phyloP scores from a whole-genome alignment of 257 asterid species.

The Solanum pimpinellifolium region DNA sequence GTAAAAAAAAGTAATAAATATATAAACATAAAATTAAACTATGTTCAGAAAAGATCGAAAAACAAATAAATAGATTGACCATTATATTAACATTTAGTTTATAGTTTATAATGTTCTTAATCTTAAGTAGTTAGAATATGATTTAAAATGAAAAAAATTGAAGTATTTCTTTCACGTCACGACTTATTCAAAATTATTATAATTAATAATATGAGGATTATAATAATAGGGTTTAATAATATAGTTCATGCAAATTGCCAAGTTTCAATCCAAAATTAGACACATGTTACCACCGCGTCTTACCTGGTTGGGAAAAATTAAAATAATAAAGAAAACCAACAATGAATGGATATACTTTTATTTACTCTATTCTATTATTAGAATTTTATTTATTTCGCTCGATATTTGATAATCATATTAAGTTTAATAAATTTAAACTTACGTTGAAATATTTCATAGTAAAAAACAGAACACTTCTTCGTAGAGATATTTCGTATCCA shows the following conservation, averaged over 20 bases:
- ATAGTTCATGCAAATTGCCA: background rate
- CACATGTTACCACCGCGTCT: background rate
- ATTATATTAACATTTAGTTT: background rate
- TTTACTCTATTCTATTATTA: background rate
- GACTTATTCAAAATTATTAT: background rate
- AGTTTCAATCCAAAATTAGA: background rate
- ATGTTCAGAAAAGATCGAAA: background rate
- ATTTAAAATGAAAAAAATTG: background rate
- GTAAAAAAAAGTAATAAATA: background rate
- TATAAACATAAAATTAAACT: background rate
- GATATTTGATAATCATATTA: no score
- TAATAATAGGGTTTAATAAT: background rate
- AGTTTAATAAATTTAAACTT: no score
- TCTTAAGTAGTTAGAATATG: background rate
- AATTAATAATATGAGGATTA: background rate
- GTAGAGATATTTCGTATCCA: no score
- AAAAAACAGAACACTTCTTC: accelerated
- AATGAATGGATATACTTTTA: background rate
- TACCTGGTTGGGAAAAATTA: background rate
- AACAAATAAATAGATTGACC: background rate
- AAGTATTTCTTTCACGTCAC: background rate
- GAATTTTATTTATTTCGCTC: no score
- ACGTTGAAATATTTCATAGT: accelerated
- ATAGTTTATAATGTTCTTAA: background rate
- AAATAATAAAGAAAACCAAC: background rate